Base-by-base conservation (phyloP, 108 stramenopile genomes). In the Nannochloropsis salina region DNA sequence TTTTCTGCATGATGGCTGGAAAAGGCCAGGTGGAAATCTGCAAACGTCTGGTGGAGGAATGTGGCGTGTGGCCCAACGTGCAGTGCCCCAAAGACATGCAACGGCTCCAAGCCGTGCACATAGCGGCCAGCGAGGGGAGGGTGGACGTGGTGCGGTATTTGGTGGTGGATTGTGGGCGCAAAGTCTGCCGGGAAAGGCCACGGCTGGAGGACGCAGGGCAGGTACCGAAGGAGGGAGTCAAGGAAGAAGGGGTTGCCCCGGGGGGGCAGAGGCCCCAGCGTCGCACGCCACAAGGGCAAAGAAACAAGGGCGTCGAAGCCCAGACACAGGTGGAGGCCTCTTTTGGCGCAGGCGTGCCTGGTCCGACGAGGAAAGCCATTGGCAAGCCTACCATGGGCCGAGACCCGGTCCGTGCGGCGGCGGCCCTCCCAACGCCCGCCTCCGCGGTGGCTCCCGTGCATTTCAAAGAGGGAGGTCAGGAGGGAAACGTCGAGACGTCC, bases 1-100 rank as follows among this genome's bases (percentile, higher is more conserved):
- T 74, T n/a, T 74, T 74, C n/a, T 74, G 61, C 61, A 74, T 74
- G 61, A 74, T 74, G 61, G 61, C 61, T n/a, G 61, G 61, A 4
- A 74, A 74, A n/a, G 61, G 61, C 20, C 61, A 74, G n/a, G 61
- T 74, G 61, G 61, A 74, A 15, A 74, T 74, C n/a, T 74, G 61
- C n/a, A 15, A n/a, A 3, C 61, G n/a, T 15, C 61, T 74, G 61
- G 61, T 74, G 15, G 61, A 74, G 61, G 61, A 74, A n/a, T 74
- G 61, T 74, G 61, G 61, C 1, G 61, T 74, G 5, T 74, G 61
- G 61, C 61, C 61, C 20, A 74, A 74, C n/a, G 61, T 74, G 61
- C 61, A 15, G 3, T 74, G 20, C 3, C 61, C 61, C 61, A 74
- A 74, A 15, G 61, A 74, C 61, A 15, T n/a, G 61, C 20, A 74